A percentile compares a stretch with the other conserved stretches of the same genome.
phyloP scores from a whole-genome alignment of 192 early-diverging fungal species.

The Backusella macrospora region DNA sequence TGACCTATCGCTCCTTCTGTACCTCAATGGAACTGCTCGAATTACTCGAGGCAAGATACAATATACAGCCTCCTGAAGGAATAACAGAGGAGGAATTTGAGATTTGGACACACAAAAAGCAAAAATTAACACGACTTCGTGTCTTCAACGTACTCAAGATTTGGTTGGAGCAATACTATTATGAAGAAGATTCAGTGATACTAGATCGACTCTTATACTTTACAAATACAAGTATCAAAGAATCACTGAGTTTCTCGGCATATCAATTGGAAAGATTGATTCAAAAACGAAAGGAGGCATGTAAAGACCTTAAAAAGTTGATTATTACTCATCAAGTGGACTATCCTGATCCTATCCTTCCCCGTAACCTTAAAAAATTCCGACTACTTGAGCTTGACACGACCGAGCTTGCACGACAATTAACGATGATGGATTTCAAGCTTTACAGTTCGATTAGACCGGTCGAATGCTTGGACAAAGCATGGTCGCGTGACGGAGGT shows the following conservation, averaged over 20 bases:
- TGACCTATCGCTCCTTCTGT: slow-evolving; percentile 95
- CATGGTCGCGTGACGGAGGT: slow-evolving; percentile 71
- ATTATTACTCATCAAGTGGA: slow-evolving; percentile 62
- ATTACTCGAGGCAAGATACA: slow-evolving; percentile 76
- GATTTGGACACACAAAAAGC: slow-evolving; percentile 84
- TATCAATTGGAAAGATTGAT: slow-evolving; percentile 76
- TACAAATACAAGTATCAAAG: slow-evolving; percentile 68
- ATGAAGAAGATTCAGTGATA: slow-evolving; percentile 68
- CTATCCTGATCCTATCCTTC: slow-evolving; percentile 83
- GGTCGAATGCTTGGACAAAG: slow-evolving; percentile 89
- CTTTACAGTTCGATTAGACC: slow-evolving; percentile 83
- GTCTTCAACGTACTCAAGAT: slow-evolving; percentile 94
- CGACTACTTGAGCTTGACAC: slow-evolving; percentile 89
- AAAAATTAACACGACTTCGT: slow-evolving; percentile 82
- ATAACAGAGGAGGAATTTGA: slow-evolving; percentile 64
- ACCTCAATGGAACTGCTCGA: slow-evolving; percentile 77
- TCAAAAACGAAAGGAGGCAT: slow-evolving; percentile 63
- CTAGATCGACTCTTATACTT: slow-evolving; percentile 77
- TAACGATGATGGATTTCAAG: slow-evolving; percentile 89
- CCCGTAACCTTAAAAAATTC: slow-evolving; percentile 77
- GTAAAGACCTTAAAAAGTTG: slow-evolving; percentile 61
- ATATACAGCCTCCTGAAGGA: slow-evolving; percentile 71
- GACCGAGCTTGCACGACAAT: slow-evolving; percentile 90
- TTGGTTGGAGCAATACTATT: slow-evolving; percentile 93
- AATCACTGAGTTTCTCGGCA: slow-evolving; percentile 65